Base-by-base conservation (phyloP, 805 yeast genomes). In the Kurtzmaniella fragi region DNA sequence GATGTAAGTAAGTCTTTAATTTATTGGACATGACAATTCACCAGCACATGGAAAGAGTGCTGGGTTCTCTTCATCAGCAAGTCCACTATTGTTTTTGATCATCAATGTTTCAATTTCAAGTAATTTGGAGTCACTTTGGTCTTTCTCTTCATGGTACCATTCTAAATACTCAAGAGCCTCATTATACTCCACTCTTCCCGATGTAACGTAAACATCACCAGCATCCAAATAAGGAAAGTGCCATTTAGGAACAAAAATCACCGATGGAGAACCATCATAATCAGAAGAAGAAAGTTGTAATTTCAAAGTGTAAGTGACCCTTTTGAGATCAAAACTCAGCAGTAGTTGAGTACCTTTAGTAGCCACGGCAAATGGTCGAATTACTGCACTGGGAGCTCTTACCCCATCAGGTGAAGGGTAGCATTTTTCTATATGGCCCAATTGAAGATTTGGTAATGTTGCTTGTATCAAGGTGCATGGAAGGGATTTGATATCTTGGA, bases 311-410 rank as follows among this genome's bases (percentile, higher is more conserved):
- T 78, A 87, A 23, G 53, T 59, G 15, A 66, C 64, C 4, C 61
- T 55, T 32, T 61, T 59, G 37, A 84, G 48, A 42, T 84, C 80
- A 56, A 89, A 89, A 37, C 71, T 78, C 12, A 81, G 75, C 14
- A 62, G 57, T 5, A 53, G 53, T 11, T 84, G 71, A 1, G 50
- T 49, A 2, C 98, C 98, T 27, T 69, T 70, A 0, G 82, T 70
- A 3, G 81, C 75, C 1, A 80, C 56, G 1, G 89, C 82, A 46
- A 72, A 83, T 2, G 98, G 97, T 34, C 99, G 70, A 20, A 86
- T 62, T 1, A 85, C 75, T 0, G 96, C 88, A 37, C 74, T 76
- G 1, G 76, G 70, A 0, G 93, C 95, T 30, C 97, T 67, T 1
- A 83, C 73, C 1, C 96, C 96, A 37, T 72, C 73, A 1, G 71